Evolutionary conservation across 768 basidiomycete genomes (phyloP).

Genomic region (Termitomyces sp.): DNA sequence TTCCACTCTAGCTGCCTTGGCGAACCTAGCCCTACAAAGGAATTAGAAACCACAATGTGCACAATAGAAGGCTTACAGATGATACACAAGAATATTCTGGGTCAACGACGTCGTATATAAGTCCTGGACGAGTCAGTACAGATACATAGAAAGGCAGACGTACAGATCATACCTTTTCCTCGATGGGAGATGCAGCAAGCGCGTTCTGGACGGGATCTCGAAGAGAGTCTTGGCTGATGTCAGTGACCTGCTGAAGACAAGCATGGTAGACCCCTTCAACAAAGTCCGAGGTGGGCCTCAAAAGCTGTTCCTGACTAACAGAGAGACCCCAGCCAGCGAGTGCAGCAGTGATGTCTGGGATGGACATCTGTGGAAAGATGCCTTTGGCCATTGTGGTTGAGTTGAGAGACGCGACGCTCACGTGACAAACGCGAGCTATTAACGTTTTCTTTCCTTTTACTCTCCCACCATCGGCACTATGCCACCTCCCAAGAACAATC

Average conservation of each 20-base stretch:
- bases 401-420: background rate
- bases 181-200: conserved; percentile 47
- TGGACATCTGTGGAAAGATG: conserved; percentile 65
- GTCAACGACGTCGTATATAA: conserved; percentile 58
- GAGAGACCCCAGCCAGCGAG: conserved; percentile 69
- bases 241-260: conserved; percentile 71
- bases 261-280: conserved; percentile 68
- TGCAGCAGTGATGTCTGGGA: conserved; percentile 60
- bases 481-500: conserved; percentile 34
- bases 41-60: conserved; percentile 6
- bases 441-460: conserved; percentile 1
- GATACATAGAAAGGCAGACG: background rate
- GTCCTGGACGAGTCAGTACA: conserved; percentile 45
- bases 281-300: conserved; percentile 66
- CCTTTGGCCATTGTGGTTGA: conserved; percentile 40
- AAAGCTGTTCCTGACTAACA: conserved; percentile 66
- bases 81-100: conserved; percentile 65
- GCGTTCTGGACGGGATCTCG: conserved; percentile 57
- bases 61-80: conserved; percentile 49
- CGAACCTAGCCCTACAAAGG: conserved; percentile 58
- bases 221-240: conserved; percentile 56
- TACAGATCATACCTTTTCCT: conserved; percentile 46
- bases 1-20: conserved; percentile 68
- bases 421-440: conserved; percentile 6
- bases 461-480: conserved; percentile 10